Base-by-base conservation (phyloP, 2,329 filamentous ascomycete genomes). In the Aspergillus bombycis region DNA sequence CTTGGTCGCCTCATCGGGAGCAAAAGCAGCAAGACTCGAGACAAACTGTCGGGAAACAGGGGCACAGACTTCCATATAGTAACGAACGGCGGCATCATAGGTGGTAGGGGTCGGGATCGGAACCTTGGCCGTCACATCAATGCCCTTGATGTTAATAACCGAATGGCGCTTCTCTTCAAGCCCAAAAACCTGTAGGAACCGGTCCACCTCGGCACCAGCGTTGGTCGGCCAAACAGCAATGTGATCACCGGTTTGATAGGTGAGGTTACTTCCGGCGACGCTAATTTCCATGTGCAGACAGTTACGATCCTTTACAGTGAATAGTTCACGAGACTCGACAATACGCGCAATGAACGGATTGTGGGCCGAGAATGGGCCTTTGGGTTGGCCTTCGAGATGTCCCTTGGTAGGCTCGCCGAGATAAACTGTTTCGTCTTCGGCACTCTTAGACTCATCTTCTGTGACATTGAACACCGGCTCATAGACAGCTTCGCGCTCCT, bases 171-270 rank as follows among this genome's bases (percentile, higher is more conserved):
- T 96, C 30, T 88, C 84, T 57, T 83, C 81, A 46, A 97, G 86
- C 66, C 88, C 93, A 68, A 96, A 85, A 60, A 95, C 85, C 71
- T 89, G 85, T 68, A 99, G 82, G 81, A 99, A 93, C 60, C 93
- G 89, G 73, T 98, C 93, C 53, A 97, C 94, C 79, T 98, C 94
- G 68, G 88, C 89, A 62, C 95, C 95, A 63, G 95, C 85, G 78
- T 99, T 99, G 57, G 93, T 97, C 43, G 96, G 95, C 96, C 96
- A 99, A 72, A 99, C 82, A 48, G 95, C 95, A 74, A 99, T 91
- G 79, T 99, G 96, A 76, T 99, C 96, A 77, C 95, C 95, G 58
- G 95, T 99, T 72, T 96, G 93, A 83, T 99, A 99, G 52, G 86
- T 88, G 67, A 99, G 84, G 77, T 96, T 96, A 59, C 94, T 97